Evolutionary conservation across 2,329 filamentous ascomycete species (phyloP).

Genomic region (Diaporthe citriasiana): DNA sequence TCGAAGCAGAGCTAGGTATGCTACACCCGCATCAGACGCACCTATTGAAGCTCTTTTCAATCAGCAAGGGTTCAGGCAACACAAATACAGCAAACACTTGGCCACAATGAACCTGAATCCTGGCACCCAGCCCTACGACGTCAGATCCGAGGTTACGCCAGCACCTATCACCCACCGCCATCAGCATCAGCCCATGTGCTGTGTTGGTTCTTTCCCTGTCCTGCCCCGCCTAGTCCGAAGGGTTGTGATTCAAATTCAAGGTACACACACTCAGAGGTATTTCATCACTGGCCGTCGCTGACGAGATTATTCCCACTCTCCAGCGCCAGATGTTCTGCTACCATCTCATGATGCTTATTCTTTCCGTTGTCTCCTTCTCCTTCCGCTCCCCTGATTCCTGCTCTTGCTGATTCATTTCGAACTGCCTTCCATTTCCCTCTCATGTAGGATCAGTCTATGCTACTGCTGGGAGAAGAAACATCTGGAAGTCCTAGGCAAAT

Average conservation of each 20-base stretch:
- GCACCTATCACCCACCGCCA: constrained; percentile 7
- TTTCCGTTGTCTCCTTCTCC: background rate
- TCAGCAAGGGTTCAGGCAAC: background rate
- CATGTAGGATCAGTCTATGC: background rate
- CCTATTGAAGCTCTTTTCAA: background rate
- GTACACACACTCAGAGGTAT: background rate
- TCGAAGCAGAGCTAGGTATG: background rate
- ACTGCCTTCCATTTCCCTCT: background rate
- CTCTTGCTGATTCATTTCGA: background rate
- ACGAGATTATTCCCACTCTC: background rate
- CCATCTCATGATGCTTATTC: constrained; percentile 8
- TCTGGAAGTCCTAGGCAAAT: background rate
- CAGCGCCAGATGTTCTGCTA: background rate
- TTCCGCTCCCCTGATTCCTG: background rate
- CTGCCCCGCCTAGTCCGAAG: constrained; percentile 8
- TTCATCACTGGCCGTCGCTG: constrained; percentile 21
- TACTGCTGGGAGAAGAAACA: background rate
- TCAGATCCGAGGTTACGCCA: constrained; percentile 22
- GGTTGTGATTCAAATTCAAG: background rate
- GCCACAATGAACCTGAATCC: constrained; percentile 26
- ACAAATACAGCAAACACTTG: background rate
- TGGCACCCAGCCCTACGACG: constrained; percentile 18
- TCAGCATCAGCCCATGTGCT: constrained; percentile 17
- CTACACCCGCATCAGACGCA: constrained; percentile 1
- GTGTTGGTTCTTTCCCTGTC: background rate